phyloP scores from a whole-genome alignment of 306 rosid genomes.

The Urtica urens region DNA sequence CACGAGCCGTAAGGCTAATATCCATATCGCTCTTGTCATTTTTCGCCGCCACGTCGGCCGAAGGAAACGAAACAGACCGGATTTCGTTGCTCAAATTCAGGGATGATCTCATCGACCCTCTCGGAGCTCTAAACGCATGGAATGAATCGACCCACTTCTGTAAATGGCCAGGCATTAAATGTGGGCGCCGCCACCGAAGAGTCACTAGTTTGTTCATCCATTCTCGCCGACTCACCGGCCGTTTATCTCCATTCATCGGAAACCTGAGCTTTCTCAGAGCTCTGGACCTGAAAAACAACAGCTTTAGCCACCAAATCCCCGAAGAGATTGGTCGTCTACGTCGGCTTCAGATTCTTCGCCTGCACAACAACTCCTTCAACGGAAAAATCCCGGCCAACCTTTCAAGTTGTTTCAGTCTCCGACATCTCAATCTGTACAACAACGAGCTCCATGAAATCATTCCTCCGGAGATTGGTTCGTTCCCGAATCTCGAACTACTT shows the following conservation, averaged over 20 bases:
- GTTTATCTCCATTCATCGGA: conserved; percentile 10
- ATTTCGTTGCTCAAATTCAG: conserved; percentile 18
- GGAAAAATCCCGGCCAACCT: conserved; percentile 16
- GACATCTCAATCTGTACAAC: background rate
- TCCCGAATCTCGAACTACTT: conserved; percentile 5
- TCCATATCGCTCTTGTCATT: too few species aligned
- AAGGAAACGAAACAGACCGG: conserved; percentile 3
- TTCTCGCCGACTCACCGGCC: conserved; percentile 2
- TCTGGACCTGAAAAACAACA: conserved; percentile 13
- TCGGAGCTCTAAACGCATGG: conserved; percentile 14
- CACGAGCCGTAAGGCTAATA: too few species aligned
- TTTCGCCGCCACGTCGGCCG: too few species aligned
- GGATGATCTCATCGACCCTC: background rate
- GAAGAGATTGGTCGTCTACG: conserved; percentile 13
- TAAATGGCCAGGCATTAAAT: conserved; percentile 18
- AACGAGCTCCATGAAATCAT: conserved; percentile 9
- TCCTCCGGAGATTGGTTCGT: background rate
- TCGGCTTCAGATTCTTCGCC: background rate
- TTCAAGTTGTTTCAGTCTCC: conserved; percentile 13
- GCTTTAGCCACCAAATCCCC: conserved; percentile 11
- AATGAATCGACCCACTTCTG: conserved; percentile 18
- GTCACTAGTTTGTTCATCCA: conserved; percentile 9
- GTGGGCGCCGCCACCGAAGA: conserved; percentile 9
- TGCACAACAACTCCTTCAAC: conserved; percentile 5
- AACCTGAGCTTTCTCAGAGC: conserved; percentile 15